These are phyloP conservation scores for Colletotrichum sp. DNA, from an alignment of 2,329 filamentous ascomycete genomes.

Conservation along the genomic window DNA sequence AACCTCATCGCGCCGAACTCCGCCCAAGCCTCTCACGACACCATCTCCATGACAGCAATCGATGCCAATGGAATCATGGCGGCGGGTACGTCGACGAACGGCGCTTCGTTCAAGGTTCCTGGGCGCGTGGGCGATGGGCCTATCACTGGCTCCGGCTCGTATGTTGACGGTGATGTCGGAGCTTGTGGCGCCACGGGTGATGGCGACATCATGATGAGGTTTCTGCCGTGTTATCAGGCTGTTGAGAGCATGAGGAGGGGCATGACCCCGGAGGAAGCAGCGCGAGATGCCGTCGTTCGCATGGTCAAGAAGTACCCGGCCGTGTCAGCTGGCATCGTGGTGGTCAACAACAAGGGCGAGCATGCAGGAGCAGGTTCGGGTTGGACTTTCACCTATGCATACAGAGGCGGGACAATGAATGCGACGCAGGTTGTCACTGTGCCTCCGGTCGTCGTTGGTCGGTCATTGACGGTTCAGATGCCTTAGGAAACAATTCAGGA, in stretches of 20 bases:
- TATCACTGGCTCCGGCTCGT: slow-evolving; percentile 59
- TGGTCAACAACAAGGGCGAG: slow-evolving; percentile 51
- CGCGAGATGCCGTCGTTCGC: slow-evolving; percentile 53
- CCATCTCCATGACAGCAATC: slow-evolving; percentile 57
- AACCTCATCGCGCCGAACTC: slow-evolving; percentile 19
- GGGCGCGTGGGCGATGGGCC: slow-evolving; percentile 62
- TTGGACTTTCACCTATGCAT: slow-evolving; percentile 61
- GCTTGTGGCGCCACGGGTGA: slow-evolving; percentile 63
- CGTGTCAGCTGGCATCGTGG: slow-evolving; percentile 54
- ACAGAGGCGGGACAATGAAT: slow-evolving; percentile 51
- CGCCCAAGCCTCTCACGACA: slow-evolving; percentile 50
- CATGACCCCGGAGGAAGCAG: slow-evolving; percentile 51
- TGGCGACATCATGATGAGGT: slow-evolving; percentile 63
- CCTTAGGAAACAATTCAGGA: background rate
- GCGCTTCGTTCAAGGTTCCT: slow-evolving; percentile 57
- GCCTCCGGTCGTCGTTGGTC: slow-evolving; percentile 10
- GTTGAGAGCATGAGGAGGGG: slow-evolving; percentile 57
- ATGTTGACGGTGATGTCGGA: slow-evolving; percentile 58
- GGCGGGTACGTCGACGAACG: slow-evolving; percentile 61
- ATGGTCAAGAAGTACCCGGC: slow-evolving; percentile 54
- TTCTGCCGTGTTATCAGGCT: slow-evolving; percentile 62
- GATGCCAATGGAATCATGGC: slow-evolving; percentile 51
- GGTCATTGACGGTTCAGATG: background rate
- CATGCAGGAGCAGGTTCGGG: slow-evolving; percentile 57
- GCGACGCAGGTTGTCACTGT: slow-evolving; percentile 50